Base-by-base conservation (phyloP, 1,139 yeast genomes). In the Saccharomyces hybrid region DNA sequence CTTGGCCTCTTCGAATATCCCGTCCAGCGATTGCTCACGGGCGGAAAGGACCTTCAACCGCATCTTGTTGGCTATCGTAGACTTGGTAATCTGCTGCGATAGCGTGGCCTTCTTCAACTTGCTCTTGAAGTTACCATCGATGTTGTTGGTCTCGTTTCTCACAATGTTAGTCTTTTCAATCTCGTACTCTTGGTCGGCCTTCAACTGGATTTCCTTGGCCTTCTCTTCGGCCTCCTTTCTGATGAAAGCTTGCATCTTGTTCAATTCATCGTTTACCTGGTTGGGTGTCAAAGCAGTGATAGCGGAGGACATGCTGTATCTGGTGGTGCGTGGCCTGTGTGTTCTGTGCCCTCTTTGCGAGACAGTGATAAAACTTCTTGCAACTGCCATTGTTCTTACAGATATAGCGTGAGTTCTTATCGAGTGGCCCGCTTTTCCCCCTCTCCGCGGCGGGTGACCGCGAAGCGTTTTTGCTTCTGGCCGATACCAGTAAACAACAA, bases 161-260 rank as follows among this genome's bases (percentile, higher is more conserved):
- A 95, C 98, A 67, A 93, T 83, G 54, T 89, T 84, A 25, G 97
- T 95, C 78, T 93, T 95, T 73, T 93, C 99, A 68, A 93, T 90
- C 73, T 95, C 98, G 72, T 93, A 95, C 75, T 95, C 99, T 74
- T 95, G 99, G 71, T 95, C 96, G 47, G 99, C 97, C 78, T 93
- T 95, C 69, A 93, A 79, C 71, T 80, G 85, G 69, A 95, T 90
- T 74, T 95, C 99, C 74, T 88, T 88, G 61, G 99, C 97, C 78
- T 95, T 95, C 74, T 95, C 99, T 68, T 91, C 95, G 41, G 99
- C 99, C 77, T 95, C 99, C 81, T 91, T 91, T 77, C 86, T 88
- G 79, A 95, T 95, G 84, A 93, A 95, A 72, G 95, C 93, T 72
- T 93, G 96, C 97, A 95, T 93, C 79, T 93, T 93, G 74, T 86